Percentiles rank a stretch among this genome's conserved stretches.
These are phyloP conservation scores for Phytophthora constricta DNA, from an alignment of 352 stramenopile species.

Conservation along the genomic window DNA sequence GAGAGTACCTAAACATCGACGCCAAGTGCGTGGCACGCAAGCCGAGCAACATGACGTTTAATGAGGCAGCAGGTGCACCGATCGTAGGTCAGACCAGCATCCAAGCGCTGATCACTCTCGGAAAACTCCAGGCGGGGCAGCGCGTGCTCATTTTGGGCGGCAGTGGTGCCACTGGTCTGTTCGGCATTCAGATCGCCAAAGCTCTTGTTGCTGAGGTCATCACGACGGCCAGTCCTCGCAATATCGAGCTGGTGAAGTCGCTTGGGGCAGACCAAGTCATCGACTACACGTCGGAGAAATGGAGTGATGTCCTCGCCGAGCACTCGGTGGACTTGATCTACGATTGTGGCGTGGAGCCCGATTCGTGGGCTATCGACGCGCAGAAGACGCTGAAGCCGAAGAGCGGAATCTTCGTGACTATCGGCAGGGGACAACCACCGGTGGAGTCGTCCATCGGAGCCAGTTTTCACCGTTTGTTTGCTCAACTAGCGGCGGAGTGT, in stretches of 20 bases:
- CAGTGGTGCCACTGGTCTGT: conserved; percentile 52
- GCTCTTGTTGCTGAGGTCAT: conserved; percentile 33
- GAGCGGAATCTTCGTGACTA: conserved; percentile 39
- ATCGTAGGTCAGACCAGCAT: conserved; percentile 40
- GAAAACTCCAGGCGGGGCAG: conserved; percentile 22
- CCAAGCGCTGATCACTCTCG: conserved; percentile 34
- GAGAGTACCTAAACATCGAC: conserved; percentile 40
- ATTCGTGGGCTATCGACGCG: conserved; percentile 24
- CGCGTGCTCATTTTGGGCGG: conserved; percentile 58
- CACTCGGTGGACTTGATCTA: conserved; percentile 46
- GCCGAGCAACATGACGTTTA: conserved; percentile 47
- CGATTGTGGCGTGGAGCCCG: conserved; percentile 31
- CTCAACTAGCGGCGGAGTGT: conserved; percentile 15
- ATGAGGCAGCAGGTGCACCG: conserved; percentile 40
- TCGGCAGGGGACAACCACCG: conserved; percentile 22
- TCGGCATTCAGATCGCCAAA: conserved; percentile 67
- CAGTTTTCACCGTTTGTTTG: conserved; percentile 17
- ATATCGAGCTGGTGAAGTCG: conserved; percentile 41
- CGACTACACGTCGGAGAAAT: conserved; percentile 56
- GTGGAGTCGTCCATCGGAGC: conserved; percentile 37
- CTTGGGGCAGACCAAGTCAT: conserved; percentile 53
- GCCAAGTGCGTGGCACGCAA: conserved; percentile 44
- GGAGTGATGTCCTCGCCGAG: conserved; percentile 29
- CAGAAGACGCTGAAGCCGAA: conserved; percentile 37
- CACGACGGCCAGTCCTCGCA: conserved; percentile 42